Conservation (phyloP, 2,329 filamentous ascomycete genomes). For the Phaeosphaeriaceae sp. region DNA sequence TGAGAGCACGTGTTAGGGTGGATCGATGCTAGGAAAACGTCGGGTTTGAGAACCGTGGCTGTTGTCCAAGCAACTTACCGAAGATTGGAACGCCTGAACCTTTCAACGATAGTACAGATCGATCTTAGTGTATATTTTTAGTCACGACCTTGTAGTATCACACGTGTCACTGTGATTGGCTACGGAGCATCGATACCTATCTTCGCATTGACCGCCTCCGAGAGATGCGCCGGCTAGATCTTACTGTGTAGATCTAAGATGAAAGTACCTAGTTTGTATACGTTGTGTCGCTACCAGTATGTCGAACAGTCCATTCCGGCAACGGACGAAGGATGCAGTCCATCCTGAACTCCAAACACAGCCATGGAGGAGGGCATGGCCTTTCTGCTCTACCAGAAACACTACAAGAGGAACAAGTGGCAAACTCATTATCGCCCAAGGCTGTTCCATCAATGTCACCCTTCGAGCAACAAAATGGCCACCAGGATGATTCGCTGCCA, state of each 20-base stretch:
- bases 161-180: slow-evolving; percentile 1
- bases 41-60: too few relatives aligned
- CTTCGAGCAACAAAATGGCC: too few relatives aligned
- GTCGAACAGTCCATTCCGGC: slow-evolving; percentile 1
- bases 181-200: not conserved
- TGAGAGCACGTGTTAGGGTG: too few relatives aligned
- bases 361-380: not conserved
- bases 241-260: not conserved
- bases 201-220: not conserved
- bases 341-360: not conserved
- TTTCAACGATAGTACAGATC: too few relatives aligned
- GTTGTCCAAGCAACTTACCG: too few relatives aligned
- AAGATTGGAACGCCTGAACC: too few relatives aligned
- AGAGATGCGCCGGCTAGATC: not conserved
- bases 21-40: too few relatives aligned
- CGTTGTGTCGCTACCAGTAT: not conserved
- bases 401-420: too few relatives aligned
- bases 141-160: not conserved
- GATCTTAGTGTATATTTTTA: not conserved
- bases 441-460: too few relatives aligned
- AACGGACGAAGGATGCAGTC: not conserved
- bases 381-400: too few relatives aligned
- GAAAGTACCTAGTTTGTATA: not conserved
- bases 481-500: not conserved
- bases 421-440: too few relatives aligned